Base-by-base conservation (phyloP, 163 green algal species). In the Botryococcus braunii region DNA sequence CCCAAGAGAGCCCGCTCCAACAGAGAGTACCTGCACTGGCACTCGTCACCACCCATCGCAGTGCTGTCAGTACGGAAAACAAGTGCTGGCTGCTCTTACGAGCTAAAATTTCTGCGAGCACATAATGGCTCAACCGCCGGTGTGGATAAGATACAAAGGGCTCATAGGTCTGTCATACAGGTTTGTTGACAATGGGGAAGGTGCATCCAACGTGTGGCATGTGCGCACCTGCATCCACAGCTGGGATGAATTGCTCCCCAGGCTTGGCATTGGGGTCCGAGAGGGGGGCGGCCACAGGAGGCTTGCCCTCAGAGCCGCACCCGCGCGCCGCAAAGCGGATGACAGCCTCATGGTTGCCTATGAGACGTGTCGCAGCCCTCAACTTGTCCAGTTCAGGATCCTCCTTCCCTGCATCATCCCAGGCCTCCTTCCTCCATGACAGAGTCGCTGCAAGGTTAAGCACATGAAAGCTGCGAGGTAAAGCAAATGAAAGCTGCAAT, bases 241-340 rank as follows among this genome's bases (percentile, higher is more conserved):
- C 76, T 0, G 41, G 40, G 34, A 67, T 47, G 58, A 86, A 66
- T 52, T 85, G 25, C 65, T 80, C 39, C 8, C 62, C 82, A 5
- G 87, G 77, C 0, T 86, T 68, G 31, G 83, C 93, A n/a, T 76
- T 86, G 11, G 92, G 90, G 63, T 97, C 91, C 2, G 82, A 72
- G 7, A 96, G 79, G 0, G 83, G 83, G 11, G 89, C 88, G 5
- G 63, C 83, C 23, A 95, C 85, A 3, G 83, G 83, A 1, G 77
- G 81, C 73, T 62, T 21, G 88, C 90, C 11, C 72, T 68, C 29
- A 27, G 86, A 56, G 8, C 89, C 91, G 8, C 76, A 79, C 1
- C 88, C 92, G 4, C 90, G 77, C 69, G 90, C 79, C 31, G 87
- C 84, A 81, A 97, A 97, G 8, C 70, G 79, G 8, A 80, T 77